phyloP scores from a whole-genome alignment of 495 filamentous ascomycete species.

The Podospora pseudopauciseta region DNA sequence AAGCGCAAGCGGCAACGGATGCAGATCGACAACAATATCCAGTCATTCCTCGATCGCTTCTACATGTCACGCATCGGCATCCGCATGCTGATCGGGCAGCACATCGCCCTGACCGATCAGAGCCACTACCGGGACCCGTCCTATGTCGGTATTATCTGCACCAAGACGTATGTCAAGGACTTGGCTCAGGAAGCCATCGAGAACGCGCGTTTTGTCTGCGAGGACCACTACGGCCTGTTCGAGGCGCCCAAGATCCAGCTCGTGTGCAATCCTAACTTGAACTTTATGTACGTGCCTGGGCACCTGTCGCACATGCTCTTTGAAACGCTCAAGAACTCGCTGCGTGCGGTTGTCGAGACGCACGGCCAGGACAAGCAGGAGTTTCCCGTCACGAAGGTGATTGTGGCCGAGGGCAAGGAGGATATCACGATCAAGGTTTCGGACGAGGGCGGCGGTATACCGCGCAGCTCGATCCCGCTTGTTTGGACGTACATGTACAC shows the following conservation, averaged over 20 bases:
- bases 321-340: slow-evolving; percentile 96
- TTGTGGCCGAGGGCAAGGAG: slow-evolving; percentile 94
- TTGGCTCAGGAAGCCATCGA: slow-evolving; percentile 96
- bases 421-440: slow-evolving; percentile 98
- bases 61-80: slow-evolving; percentile 99
- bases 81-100: slow-evolving; percentile 97
- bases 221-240: slow-evolving; percentile 97
- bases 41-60: slow-evolving; percentile 94
- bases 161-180: slow-evolving; percentile 94
- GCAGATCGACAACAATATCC: slow-evolving; percentile 96
- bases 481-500: slow-evolving; percentile 99
- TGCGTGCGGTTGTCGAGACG: slow-evolving; percentile 93
- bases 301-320: slow-evolving; percentile 99
- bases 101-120: slow-evolving; percentile 94
- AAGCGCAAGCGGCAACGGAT: slow-evolving; percentile 94
- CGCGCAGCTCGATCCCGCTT: slow-evolving; percentile 82
- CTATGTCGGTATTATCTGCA: slow-evolving; percentile 98
- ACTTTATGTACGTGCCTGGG: slow-evolving; percentile 99
- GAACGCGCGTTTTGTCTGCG: slow-evolving; percentile 96
- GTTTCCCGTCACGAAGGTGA: slow-evolving; percentile 94
- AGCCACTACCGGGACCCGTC: slow-evolving; percentile 79
- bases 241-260: slow-evolving; percentile 96
- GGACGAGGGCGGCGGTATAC: slow-evolving; percentile 95
- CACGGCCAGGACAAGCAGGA: slow-evolving; percentile 93
- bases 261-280: slow-evolving; percentile 84